Evolutionary conservation across 257 asterid species (phyloP), one percentile per base, ranked within the genome.

Genomic region (Solanum tarijense): DNA sequence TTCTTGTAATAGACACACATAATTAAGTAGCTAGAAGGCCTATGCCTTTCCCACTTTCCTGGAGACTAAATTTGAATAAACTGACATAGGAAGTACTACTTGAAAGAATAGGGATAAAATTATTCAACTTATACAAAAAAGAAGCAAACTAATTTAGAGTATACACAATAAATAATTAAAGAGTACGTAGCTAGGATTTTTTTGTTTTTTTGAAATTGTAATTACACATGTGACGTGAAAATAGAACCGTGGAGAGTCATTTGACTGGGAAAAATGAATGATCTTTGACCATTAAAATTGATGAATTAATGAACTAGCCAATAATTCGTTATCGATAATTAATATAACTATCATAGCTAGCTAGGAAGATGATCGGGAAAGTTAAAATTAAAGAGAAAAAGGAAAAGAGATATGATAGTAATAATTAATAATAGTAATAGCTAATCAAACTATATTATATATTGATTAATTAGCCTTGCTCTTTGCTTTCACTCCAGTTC

Each of bases 401-500:
- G 6, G 6, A 18, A 82, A 46, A 48, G 41, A 82, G 85, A 27
- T 10, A 46, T 12, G 2, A 76, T 29, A 27, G 39, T 46, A 27
- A 71, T n/a, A 38, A 78, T 79, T 20, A 58, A 58, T 20, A 55
- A 55, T 58, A 12, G 55, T 46, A 55, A 55, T 55, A 82, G 86
- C 69, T 48, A 79, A 79, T 25, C 16, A 82, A 82, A 27, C 31
- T 46, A 31, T 66, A 48, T 82, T 32, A 43, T 79, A 48, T 81
- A 34, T 78, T 78, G 79, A 48, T 31, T 74, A 83, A 48, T 86
- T 84, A 83, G 73, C 89, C 87, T 34, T 87, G 68, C 52, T 69
- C 43, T 36, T 81, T 84, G 87, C 89, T 92, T 88, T 87, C 97
- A 48, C 88, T 90, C 99, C 98, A 95, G 88, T 90, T 94, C 93